Evolutionary conservation across 1,284 basidiomycete genomes (phyloP), one percentile per base, ranked within the genome.

Genomic region (Blastosporella zonata): DNA sequence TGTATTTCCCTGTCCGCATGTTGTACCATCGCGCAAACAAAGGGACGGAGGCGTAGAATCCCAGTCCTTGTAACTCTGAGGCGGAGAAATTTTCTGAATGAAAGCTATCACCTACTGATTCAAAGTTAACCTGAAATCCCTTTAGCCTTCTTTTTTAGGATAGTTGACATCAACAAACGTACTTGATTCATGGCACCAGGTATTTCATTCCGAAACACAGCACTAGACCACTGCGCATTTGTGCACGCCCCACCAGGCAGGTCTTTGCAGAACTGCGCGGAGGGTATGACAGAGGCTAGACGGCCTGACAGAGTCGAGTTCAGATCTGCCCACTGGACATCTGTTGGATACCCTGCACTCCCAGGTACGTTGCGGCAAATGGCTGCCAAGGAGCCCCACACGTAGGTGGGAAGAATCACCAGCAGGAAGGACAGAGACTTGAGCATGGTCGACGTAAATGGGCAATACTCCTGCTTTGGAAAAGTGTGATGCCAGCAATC

Each of bases 251-350:
- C 50, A n/a, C 18, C 17, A 17, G 53, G 43, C 25, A 47, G 22
- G 27, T 28, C 43, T 38, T 43, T 35, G 29, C 54, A 55, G 33
- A 50, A 55, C 31, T 55, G 31, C 6, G 45, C 60, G n/a, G 58
- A 49, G 18, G 62, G 62, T 8, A 59, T 53, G 12, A 59, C 55
- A 18, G 57, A 46, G 33, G 61, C 54, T 15, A 63, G 52, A 31
- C 51, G 49, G 3, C 60, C 60, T 20, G 54, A 50, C 3, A 63
- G 36, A 13, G 60, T 55, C 6, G 47, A 15, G 39, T 62, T 63
- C 18, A 63, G 49, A n/a, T 56, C 49, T 21, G 51, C 44, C 62
- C 62, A 63, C 25, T 54, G 45, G 22, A 50, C 46, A 7, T 35
- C 28, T 7, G 57, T 49, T 15, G 62, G 62, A 48, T 57, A 63